Percentiles rank a stretch among this genome's conserved stretches.
phyloP scores from a whole-genome alignment of 2,329 filamentous ascomycete genomes.

The Trichoderma atroviride region DNA sequence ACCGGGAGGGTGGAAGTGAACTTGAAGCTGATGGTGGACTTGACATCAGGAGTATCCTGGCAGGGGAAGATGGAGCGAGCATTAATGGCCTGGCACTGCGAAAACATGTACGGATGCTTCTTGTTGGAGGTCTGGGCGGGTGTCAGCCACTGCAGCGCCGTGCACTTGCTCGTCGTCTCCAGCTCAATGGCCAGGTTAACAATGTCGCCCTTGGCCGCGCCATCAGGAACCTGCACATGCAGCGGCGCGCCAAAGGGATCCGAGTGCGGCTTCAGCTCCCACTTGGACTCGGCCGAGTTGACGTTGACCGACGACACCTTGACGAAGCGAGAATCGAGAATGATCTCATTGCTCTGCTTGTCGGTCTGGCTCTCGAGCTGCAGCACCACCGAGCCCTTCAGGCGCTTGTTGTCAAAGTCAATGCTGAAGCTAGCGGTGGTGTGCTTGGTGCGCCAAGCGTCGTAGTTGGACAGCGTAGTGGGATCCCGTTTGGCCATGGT shows the following conservation, averaged over 20 bases:
- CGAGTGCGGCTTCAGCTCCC: conserved; percentile 68
- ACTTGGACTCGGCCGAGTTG: conserved; percentile 63
- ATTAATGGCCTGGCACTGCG: conserved; percentile 96
- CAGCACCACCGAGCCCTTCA: conserved; percentile 76
- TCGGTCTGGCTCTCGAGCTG: conserved; percentile 77
- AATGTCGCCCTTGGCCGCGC: conserved; percentile 55
- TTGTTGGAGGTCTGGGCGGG: conserved; percentile 93
- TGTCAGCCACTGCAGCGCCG: conserved; percentile 92
- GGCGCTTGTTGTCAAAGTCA: conserved; percentile 76
- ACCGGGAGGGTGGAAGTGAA: conserved; percentile 85
- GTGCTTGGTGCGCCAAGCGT: conserved; percentile 82
- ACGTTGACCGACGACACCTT: conserved; percentile 73
- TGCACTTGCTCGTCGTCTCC: conserved; percentile 84
- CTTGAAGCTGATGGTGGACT: conserved; percentile 90
- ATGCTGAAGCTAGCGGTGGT: conserved; percentile 80
- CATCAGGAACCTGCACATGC: conserved; percentile 62
- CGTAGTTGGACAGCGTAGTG: conserved; percentile 90
- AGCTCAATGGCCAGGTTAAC: conserved; percentile 66
- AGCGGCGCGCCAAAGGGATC: conserved; percentile 77
- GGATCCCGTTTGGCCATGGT: conserved; percentile 65
- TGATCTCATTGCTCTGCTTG: conserved; percentile 71
- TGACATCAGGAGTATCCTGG: conserved; percentile 96
- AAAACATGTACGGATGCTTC: conserved; percentile 97
- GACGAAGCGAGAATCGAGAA: conserved; percentile 87
- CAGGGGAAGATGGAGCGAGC: conserved; percentile 92